Conservation (phyloP, 192 early-diverging fungal species). For the Pecoramyces ruminantium region DNA sequence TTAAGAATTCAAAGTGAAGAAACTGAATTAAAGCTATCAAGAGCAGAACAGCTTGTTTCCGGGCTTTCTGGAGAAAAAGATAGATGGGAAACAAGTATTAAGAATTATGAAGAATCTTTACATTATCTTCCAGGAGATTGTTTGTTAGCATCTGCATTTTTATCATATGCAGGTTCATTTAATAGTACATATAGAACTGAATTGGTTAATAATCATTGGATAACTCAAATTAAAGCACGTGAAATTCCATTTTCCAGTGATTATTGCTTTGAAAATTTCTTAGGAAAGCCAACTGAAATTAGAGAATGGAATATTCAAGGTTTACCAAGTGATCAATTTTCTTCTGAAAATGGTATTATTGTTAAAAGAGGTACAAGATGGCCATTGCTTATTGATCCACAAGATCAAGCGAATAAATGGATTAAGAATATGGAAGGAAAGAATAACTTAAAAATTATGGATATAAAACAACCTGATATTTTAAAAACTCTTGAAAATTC, state of each 20-base stretch:
- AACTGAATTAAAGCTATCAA: background rate
- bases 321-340: constrained; percentile 7
- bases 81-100: constrained; percentile 2
- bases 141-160: constrained; percentile 1
- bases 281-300: constrained; percentile 4
- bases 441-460: constrained; percentile 1
- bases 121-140: constrained; percentile 1
- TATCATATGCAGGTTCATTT: constrained; percentile 3
- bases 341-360: background rate
- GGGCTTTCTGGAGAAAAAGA: constrained; percentile 3
- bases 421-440: background rate
- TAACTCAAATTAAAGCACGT: constrained; percentile 1
- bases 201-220: background rate
- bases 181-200: background rate
- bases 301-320: constrained; percentile 38
- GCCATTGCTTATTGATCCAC: background rate
- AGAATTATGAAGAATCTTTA: background rate
- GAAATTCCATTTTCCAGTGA: background rate
- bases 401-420: background rate
- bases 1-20: constrained; percentile 1
- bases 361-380: background rate
- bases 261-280: constrained; percentile 1
- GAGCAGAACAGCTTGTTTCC: constrained; percentile 2
- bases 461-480: constrained; percentile 1
- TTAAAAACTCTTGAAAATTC: constrained; percentile 27